Percentiles rank a stretch among this genome's conserved stretches.
phyloP scores from a whole-genome alignment of 768 basidiomycete genomes.

The Ephemerocybe angulata region DNA sequence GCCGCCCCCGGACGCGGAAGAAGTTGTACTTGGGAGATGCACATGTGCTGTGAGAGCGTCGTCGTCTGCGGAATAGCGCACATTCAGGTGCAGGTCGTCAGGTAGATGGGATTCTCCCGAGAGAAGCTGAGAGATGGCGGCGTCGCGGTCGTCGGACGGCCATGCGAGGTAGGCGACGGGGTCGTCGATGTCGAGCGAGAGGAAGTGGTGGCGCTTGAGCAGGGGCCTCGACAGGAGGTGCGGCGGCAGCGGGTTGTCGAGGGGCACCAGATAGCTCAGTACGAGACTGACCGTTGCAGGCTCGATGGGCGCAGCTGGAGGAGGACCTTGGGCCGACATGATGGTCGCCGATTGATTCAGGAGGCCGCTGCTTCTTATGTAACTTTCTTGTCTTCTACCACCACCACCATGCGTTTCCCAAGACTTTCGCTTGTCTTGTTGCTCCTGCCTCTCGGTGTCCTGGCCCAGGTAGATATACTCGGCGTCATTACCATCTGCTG shows the following conservation, averaged over 20 bases:
- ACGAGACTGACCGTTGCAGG: slow-evolving; percentile 41
- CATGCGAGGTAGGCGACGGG: slow-evolving; percentile 61
- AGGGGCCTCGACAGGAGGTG: slow-evolving; percentile 60
- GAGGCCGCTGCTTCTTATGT: no score
- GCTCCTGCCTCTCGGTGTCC: slow-evolving; percentile 34
- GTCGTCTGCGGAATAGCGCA: slow-evolving; percentile 41
- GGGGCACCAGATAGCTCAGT: slow-evolving; percentile 56
- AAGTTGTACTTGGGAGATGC: slow-evolving; percentile 40
- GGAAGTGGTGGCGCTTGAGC: slow-evolving; percentile 62
- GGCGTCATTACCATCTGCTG: not conserved
- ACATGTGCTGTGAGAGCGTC: slow-evolving; percentile 58
- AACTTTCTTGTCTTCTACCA: slow-evolving; percentile 18
- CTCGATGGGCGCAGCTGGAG: slow-evolving; percentile 19
- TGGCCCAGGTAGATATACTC: slow-evolving; percentile 41
- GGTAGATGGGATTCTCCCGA: slow-evolving; percentile 20
- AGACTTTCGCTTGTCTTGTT: slow-evolving; percentile 32
- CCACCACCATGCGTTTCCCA: slow-evolving; percentile 24
- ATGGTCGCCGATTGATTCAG: no score
- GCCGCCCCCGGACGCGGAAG: no score
- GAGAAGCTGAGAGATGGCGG: slow-evolving; percentile 35
- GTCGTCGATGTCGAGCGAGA: slow-evolving; percentile 48
- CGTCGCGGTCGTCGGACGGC: slow-evolving; percentile 42
- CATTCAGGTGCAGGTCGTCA: slow-evolving; percentile 16
- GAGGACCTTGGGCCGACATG: slow-evolving; percentile 4
- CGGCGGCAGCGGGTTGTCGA: slow-evolving; percentile 49